These are phyloP conservation scores for Friedmanniomyces endolithicus DNA, from an alignment of 495 filamentous ascomycete species.

Conservation along the genomic window DNA sequence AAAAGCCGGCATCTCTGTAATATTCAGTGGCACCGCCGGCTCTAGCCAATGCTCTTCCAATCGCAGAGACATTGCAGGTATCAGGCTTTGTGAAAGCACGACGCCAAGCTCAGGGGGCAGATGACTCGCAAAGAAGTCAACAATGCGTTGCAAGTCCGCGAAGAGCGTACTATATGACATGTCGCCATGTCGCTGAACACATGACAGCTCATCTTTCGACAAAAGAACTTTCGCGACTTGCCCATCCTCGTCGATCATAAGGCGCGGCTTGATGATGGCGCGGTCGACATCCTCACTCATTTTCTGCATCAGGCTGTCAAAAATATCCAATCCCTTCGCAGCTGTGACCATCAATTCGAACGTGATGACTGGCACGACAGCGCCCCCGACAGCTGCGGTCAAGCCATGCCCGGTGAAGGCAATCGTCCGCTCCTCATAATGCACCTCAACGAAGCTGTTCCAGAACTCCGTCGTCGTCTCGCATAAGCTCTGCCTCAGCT, in stretches of 20 bases:
- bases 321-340: slow-evolving; percentile 4
- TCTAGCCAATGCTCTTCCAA: slow-evolving; percentile 64
- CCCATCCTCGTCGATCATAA: slow-evolving; percentile 6
- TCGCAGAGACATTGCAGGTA: slow-evolving; percentile 51
- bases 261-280: slow-evolving; percentile 7
- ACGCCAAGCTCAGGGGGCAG: slow-evolving; percentile 52
- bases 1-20: slow-evolving; percentile 57
- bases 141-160: slow-evolving; percentile 45
- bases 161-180: slow-evolving; percentile 19
- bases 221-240: slow-evolving; percentile 18
- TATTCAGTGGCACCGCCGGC: slow-evolving; percentile 56
- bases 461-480: slow-evolving; percentile 28
- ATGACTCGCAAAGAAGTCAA: slow-evolving; percentile 50
- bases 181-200: slow-evolving; percentile 26
- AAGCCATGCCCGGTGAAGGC: slow-evolving; percentile 13
- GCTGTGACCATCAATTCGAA: slow-evolving; percentile 12
- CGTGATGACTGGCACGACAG: neutral
- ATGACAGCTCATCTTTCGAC: slow-evolving; percentile 22
- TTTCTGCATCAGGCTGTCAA: slow-evolving; percentile 18
- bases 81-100: slow-evolving; percentile 51
- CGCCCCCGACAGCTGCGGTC: neutral
- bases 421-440: slow-evolving; percentile 18
- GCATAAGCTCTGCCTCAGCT: slow-evolving; percentile 25
- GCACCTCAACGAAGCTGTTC: slow-evolving; percentile 28
- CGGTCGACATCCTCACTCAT: slow-evolving; percentile 16